Percentiles rank a stretch among this genome's conserved stretches.
Conservation (phyloP, 495 filamentous ascomycete species). For the Aspergillus sclerotiicarbonarius region DNA sequence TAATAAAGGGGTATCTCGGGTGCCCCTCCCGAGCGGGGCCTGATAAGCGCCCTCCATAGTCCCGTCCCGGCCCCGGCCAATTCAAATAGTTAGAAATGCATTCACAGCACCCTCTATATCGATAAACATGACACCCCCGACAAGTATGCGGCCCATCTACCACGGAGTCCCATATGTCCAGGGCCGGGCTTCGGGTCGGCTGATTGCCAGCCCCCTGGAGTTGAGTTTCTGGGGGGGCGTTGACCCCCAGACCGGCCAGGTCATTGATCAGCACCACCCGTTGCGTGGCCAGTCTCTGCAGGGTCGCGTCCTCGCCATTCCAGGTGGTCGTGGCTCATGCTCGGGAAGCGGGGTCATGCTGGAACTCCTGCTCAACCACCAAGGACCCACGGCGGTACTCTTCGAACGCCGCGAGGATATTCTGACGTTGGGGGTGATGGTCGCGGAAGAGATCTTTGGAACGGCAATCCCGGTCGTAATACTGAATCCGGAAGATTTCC, state of each 20-base stretch:
- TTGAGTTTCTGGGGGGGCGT: conserved; percentile 40
- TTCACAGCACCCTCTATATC: too few species aligned
- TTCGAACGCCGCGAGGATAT: conserved; percentile 31
- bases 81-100: too few species aligned
- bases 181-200: conserved; percentile 11
- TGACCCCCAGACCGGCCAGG: conserved; percentile 20
- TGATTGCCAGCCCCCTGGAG: conserved; percentile 17
- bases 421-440: conserved; percentile 28
- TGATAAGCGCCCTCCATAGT: too few species aligned
- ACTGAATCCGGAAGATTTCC: conserved; percentile 15
- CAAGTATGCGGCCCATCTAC: neutral
- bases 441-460: conserved; percentile 28
- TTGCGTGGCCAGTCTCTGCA: conserved; percentile 20
- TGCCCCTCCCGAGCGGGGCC: too few species aligned
- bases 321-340: conserved; percentile 31
- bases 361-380: conserved; percentile 27
- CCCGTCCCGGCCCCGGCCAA: too few species aligned
- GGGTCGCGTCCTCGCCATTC: conserved; percentile 27
- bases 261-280: conserved; percentile 34
- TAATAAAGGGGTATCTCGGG: too few species aligned
- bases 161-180: conserved; percentile 5
- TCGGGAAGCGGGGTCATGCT: conserved; percentile 31
- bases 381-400: conserved; percentile 21
- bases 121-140: too few species aligned
- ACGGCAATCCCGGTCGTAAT: conserved; percentile 27